phyloP scores from a whole-genome alignment of 73 alveolate species.

The Breviolum minutum region DNA sequence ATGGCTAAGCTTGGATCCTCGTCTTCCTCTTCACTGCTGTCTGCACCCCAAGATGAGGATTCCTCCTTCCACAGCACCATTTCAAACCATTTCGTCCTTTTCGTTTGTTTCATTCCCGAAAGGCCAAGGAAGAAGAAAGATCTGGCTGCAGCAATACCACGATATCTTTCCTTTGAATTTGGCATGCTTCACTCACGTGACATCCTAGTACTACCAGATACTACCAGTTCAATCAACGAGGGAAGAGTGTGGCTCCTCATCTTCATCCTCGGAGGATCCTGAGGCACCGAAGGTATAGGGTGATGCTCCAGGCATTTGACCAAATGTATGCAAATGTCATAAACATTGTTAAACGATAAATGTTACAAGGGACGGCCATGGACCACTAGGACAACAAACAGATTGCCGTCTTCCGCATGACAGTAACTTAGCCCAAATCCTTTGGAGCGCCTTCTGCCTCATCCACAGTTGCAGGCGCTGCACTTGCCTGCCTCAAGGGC shows the following conservation, averaged over 20 bases:
- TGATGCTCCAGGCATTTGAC: no score
- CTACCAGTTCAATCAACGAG: neutral
- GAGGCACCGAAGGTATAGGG: neutral
- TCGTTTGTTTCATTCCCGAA: no score
- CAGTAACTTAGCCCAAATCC: no score
- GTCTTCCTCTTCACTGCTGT: neutral
- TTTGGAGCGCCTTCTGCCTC: neutral
- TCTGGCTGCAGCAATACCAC: no score
- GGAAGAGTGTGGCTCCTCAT: neutral
- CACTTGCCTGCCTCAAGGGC: slow-evolving; percentile 8
- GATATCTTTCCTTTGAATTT: no score
- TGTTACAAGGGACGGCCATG: no score
- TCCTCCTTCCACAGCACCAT: neutral
- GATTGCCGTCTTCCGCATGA: no score
- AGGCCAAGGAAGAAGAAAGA: no score
- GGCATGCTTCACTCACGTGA: no score
- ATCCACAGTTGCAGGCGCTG: neutral
- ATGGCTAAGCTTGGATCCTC: neutral
- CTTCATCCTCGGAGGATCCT: neutral
- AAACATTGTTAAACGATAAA: no score
- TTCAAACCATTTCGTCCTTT: neutral
- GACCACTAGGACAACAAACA: no score
- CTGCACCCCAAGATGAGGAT: slow-evolving; percentile 13
- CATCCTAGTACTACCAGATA: neutral
- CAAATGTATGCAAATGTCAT: no score